A percentile compares a stretch with the other conserved stretches of the same genome.
Evolutionary conservation across 1,284 basidiomycete species (phyloP).

Genomic region (Volvariella volvacea): DNA sequence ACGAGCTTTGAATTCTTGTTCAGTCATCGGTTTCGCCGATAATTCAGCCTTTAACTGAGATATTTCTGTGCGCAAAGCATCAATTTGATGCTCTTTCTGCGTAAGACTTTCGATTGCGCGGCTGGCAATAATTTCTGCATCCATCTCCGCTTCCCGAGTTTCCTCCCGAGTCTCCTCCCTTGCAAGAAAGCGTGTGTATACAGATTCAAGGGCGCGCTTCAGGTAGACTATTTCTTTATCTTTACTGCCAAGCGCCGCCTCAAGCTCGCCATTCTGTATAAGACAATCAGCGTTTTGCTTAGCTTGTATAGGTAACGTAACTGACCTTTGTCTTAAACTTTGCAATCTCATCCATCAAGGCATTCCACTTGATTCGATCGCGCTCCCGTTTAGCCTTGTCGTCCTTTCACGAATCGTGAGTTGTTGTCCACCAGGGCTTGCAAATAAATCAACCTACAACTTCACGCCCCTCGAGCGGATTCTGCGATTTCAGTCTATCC

Average conservation of each 20-base stretch:
- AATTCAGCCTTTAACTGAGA: conserved; percentile 45
- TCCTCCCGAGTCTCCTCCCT: conserved; percentile 42
- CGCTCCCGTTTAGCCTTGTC: conserved; percentile 75
- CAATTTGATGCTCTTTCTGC: conserved; percentile 67
- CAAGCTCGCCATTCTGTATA: conserved; percentile 50
- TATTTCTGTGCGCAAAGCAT: conserved; percentile 44
- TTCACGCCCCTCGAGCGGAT: conserved; percentile 49
- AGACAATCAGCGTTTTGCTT: conserved; percentile 1
- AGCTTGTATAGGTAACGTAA: conserved; percentile 1
- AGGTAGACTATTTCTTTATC: conserved; percentile 74
- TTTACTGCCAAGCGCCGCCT: conserved; percentile 42
- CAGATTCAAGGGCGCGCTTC: conserved; percentile 79
- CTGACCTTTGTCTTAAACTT: conserved; percentile 63
- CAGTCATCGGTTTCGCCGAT: conserved; percentile 49
- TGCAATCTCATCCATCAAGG: conserved; percentile 71
- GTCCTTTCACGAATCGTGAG: conserved; percentile 38
- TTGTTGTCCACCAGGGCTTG: conserved; percentile 6
- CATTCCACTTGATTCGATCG: conserved; percentile 68
- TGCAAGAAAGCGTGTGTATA: conserved; percentile 70
- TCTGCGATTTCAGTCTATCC: conserved; percentile 53
- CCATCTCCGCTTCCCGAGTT: conserved; percentile 43
- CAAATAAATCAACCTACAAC: conserved; percentile 35
- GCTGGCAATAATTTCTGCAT: conserved; percentile 54
- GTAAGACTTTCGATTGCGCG: conserved; percentile 66
- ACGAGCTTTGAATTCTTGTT: conserved; percentile 65